phyloP scores from a whole-genome alignment of 768 basidiomycete genomes.

The Suillus subaureus region DNA sequence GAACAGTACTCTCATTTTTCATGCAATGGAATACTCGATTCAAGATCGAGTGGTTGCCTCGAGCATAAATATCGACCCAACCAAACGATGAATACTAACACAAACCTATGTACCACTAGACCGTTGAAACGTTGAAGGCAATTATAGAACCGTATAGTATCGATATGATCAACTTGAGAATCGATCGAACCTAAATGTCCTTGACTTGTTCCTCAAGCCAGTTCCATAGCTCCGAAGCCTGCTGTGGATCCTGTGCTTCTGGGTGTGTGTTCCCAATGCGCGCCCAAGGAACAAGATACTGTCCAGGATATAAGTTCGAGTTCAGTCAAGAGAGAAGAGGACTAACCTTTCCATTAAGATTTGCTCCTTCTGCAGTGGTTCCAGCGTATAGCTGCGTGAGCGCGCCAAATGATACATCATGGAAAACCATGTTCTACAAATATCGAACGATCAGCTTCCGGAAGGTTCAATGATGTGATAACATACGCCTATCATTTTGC shows the following conservation, averaged over 20 bases:
- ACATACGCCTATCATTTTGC: conserved; percentile 14
- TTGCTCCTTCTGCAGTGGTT: conserved; percentile 42
- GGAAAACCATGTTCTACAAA: conserved; percentile 20
- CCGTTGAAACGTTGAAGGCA: background rate
- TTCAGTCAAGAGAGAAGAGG: background rate
- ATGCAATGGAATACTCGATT: background rate
- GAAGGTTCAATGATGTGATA: too few species aligned
- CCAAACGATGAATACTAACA: background rate
- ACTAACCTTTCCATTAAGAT: conserved; percentile 48
- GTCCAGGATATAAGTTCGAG: background rate
- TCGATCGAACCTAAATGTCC: conserved; percentile 13
- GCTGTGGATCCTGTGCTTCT: conserved; percentile 36
- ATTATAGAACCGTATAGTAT: background rate
- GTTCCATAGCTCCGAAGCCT: conserved; percentile 43
- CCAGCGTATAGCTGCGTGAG: conserved; percentile 56
- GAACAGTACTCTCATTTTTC: too few species aligned
- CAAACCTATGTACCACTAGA: too few species aligned
- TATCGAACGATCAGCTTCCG: background rate
- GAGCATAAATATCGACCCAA: background rate
- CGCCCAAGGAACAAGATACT: conserved; percentile 54
- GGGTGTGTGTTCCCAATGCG: conserved; percentile 35
- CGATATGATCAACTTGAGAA: background rate
- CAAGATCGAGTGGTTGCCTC: background rate
- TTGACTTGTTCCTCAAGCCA: conserved; percentile 50
- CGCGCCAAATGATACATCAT: conserved; percentile 42